Evolutionary conservation across 176 grass and related monocot species (phyloP), one percentile per base, ranked within the genome.

Genomic region (Phoenix dactylifera): DNA sequence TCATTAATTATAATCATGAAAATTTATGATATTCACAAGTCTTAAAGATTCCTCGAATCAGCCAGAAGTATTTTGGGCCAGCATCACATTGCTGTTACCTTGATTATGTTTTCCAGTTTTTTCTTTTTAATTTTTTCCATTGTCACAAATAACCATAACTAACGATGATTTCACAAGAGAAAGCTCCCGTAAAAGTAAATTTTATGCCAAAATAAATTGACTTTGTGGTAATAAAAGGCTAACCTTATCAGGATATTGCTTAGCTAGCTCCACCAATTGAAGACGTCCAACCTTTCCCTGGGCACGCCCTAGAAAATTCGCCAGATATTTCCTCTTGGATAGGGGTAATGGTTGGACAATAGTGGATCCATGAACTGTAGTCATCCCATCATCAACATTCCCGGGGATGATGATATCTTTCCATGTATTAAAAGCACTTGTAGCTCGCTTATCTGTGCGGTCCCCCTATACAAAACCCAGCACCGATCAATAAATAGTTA

Each of bases 341-440:
- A 98, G 76, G 14, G 84, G 81, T 35, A 98, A 68, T 60, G 87
- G 87, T 60, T 76, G 65, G 50, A 98, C 87, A 44, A 67, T 74
- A 64, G 35, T 58, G 22, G 73, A 63, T 22, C 52, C 71, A 55
- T 72, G 49, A 65, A 79, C 19, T 50, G 86, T 90, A 24, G 89
- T 86, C 81, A 98, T 92, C 74, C 75, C 80, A 68, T 98, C 87
- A 72, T 98, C 87, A 32, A 98, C 87, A 62, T 88, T 98, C 59
- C 93, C 93, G 56, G 93, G 84, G 59, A 98, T 92, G 60, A 92
- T 83, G 74, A 92, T 88, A 77, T 92, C 87, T 83, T 97, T 91
- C 87, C 86, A 91, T 61, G 93, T 91, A 64, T 88, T 92, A 83
- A 92, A 98, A 76, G 93, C 93, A 63, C 80, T 97, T 63, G 58